phyloP scores from a whole-genome alignment of 2,329 filamentous ascomycete genomes.

The Colletotrichum zoysiae region DNA sequence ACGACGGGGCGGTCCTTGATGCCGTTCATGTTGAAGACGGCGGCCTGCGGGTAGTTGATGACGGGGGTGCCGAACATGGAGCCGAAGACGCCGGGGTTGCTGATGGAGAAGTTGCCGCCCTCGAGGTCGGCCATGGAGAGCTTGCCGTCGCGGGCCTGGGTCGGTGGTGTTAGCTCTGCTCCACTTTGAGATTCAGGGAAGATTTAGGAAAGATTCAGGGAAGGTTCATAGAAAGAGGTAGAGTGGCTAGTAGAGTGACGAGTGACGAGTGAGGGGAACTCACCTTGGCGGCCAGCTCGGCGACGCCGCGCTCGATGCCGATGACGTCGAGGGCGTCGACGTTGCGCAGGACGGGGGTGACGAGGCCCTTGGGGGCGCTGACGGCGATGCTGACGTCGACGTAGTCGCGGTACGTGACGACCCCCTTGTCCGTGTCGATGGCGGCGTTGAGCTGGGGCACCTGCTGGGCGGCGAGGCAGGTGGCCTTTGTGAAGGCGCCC shows the following conservation, averaged over 20 bases:
- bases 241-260: no score
- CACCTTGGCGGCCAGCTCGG: constrained; percentile 73
- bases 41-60: constrained; percentile 81
- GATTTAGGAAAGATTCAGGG: neutral
- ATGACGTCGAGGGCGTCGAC: constrained; percentile 62
- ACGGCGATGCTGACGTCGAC: constrained; percentile 81
- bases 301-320: constrained; percentile 66
- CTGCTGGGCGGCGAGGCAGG: constrained; percentile 74
- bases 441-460: constrained; percentile 79
- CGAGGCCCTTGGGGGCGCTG: constrained; percentile 77
- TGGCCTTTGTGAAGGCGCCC: constrained; percentile 81
- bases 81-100: constrained; percentile 82
- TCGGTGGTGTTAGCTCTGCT: neutral
- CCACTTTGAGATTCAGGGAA: neutral
- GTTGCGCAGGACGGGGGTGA: constrained; percentile 81
- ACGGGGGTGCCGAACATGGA: constrained; percentile 69
- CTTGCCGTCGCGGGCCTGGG: constrained; percentile 76
- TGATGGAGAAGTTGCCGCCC: constrained; percentile 82
- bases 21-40: constrained; percentile 71
- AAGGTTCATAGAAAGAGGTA: no score
- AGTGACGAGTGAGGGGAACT: constrained; percentile 52
- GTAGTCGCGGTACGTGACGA: constrained; percentile 70
- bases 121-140: constrained; percentile 83
- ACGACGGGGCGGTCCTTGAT: constrained; percentile 67
- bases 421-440: constrained; percentile 67